Evolutionary conservation across 2,329 filamentous ascomycete genomes (phyloP).

Genomic region (Bipolaris zeicola): DNA sequence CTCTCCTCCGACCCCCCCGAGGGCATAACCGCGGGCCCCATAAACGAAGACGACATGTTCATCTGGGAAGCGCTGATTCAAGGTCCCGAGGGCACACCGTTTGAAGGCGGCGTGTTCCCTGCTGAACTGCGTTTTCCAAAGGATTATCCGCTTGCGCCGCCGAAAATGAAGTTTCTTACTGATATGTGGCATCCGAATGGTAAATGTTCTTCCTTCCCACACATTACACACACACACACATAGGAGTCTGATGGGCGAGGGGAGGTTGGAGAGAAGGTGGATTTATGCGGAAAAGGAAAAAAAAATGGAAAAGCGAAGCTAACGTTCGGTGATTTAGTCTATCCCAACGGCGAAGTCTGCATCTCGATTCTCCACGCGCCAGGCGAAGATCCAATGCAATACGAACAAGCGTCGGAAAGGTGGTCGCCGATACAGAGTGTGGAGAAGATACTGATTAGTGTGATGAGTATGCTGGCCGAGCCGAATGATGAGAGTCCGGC

Average conservation of each 20-base stretch:
- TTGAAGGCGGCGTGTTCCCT: constrained; percentile 93
- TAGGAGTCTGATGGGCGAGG: too few species aligned
- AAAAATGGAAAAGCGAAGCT: too few species aligned
- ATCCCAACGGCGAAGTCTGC: constrained; percentile 84
- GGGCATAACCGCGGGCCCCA: constrained; percentile 91
- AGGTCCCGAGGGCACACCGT: constrained; percentile 93
- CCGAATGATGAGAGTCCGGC: constrained; percentile 96
- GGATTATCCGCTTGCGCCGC: constrained; percentile 86
- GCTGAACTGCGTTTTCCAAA: constrained; percentile 81
- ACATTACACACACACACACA: too few species aligned
- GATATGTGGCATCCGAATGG: constrained; percentile 94
- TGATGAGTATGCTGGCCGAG: constrained; percentile 88
- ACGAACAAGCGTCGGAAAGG: constrained; percentile 86
- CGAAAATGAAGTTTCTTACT: constrained; percentile 82
- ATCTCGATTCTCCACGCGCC: constrained; percentile 97
- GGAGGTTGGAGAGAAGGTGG: too few species aligned
- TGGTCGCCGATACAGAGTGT: constrained; percentile 96
- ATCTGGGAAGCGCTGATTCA: constrained; percentile 96
- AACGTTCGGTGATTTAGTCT: constrained; percentile 59
- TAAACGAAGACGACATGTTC: constrained; percentile 93
- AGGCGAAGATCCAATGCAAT: constrained; percentile 91
- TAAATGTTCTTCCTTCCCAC: constrained; percentile 28
- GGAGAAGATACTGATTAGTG: constrained; percentile 89
- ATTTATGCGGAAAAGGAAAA: too few species aligned
- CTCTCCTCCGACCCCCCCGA: constrained; percentile 96